These are phyloP conservation scores for Camellia granthamiana DNA, from an alignment of 148 eudicot species.

Conservation along the genomic window DNA sequence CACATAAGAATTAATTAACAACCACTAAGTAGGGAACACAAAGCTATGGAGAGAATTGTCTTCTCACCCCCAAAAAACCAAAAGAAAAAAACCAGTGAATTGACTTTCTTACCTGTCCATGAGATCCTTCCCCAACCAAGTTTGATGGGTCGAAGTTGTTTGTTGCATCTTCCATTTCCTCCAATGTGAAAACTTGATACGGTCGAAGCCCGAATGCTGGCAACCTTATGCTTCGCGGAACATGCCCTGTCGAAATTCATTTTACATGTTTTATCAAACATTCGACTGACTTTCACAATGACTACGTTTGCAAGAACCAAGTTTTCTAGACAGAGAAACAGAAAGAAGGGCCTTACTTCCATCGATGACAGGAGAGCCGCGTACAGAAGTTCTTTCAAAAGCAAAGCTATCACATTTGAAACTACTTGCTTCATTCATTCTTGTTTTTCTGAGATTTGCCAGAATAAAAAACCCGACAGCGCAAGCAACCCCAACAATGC, in stretches of 20 bases:
- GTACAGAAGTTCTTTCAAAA: slow-evolving; percentile 35
- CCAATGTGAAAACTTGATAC: slow-evolving; percentile 60
- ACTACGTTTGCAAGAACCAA: background rate
- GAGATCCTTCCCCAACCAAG: slow-evolving; percentile 61
- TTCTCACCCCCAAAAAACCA: background rate
- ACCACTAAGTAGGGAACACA: too few relatives aligned
- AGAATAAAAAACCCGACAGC: slow-evolving; percentile 43
- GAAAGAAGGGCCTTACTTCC: slow-evolving; percentile 46
- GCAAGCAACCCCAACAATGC: slow-evolving; percentile 37
- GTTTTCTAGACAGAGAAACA: background rate
- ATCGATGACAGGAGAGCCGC: slow-evolving; percentile 41
- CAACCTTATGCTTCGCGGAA: slow-evolving; percentile 51
- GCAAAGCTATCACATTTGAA: slow-evolving; percentile 43
- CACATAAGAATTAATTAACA: too few relatives aligned
- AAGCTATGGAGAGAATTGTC: too few relatives aligned
- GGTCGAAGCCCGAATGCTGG: slow-evolving; percentile 67
- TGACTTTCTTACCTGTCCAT: slow-evolving; percentile 53
- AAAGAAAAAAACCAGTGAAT: background rate
- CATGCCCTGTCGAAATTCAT: slow-evolving; percentile 46
- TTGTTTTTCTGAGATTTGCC: slow-evolving; percentile 31
- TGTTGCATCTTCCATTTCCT: slow-evolving; percentile 87
- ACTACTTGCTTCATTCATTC: slow-evolving; percentile 18
- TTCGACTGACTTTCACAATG: background rate
- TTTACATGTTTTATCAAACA: background rate
- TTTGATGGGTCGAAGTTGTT: slow-evolving; percentile 68